Evolutionary conservation across 257 asterid species (phyloP), one percentile per base, ranked within the genome.

Genomic region (Fraxinus quadrangulata): DNA sequence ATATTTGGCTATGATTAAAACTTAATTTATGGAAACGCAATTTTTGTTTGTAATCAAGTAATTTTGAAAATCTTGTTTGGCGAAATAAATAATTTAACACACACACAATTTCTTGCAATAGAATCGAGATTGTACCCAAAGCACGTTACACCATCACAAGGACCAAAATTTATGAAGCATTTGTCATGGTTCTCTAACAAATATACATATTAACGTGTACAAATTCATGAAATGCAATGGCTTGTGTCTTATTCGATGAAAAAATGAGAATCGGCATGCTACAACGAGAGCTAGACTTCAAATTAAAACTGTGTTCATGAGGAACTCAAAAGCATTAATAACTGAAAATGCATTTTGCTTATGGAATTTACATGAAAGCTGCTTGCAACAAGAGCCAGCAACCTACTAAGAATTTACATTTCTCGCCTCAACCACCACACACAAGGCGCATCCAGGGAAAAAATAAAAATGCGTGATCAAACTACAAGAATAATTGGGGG

Each of bases 371-470:
- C 77, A 71, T 36, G 36, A 39, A 39, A 71, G 65, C 31, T 31
- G 67, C 81, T 59, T 31, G 63, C 72, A 37, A 78, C 31, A 54
- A 36, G 19, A 10, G 72, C 63, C 34, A 77, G 7, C 81, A 77
- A 56, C 66, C 45, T 36, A 56, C 72, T 36, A 78, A 26, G 37
- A 71, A 51, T 74, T 74, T 78, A 78, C 72, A 71, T 39, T 74
- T 78, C 51, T 39, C 47, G 56, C 81, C 77, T 56, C 81, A 56
- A 61, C 33, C 30, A 31, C 24, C 66, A 56, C 68, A 61, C 33
- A 63, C 19, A 63, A 26, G 34, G 34, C 36, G 69, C 69, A 63
- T 63, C 69, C 69, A 63, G 33, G 69, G 34, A 23, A 11, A 4
- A 77, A 71, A 56, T 33, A 39, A 70, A 70, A 77, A 31, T 23